phyloP scores from a whole-genome alignment of 495 filamentous ascomycete species.

The Tuber brumale region DNA sequence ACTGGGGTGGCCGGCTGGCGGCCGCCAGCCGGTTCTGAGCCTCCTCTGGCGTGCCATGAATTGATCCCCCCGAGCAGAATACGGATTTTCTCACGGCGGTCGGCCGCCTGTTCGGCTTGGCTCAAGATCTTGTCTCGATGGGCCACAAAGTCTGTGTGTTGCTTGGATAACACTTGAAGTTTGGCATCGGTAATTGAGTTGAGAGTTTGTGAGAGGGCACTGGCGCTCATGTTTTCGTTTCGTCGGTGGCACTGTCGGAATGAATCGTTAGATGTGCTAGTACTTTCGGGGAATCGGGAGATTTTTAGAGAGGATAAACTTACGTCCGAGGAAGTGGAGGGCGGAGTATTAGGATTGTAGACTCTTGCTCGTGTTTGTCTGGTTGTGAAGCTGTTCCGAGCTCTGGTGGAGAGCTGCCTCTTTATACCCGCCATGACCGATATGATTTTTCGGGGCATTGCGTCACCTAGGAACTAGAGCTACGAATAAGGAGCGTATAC shows the following conservation, averaged over 20 bases:
- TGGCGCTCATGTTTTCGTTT: neutral
- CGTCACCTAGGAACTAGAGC: neutral
- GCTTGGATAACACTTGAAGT: constrained; percentile 56
- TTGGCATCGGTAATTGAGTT: constrained; percentile 62
- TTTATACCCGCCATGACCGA: neutral
- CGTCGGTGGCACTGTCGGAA: neutral
- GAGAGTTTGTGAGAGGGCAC: constrained; percentile 55
- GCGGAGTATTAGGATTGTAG: neutral
- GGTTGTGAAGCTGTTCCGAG: neutral
- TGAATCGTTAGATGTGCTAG: neutral
- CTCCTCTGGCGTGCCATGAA: constrained; percentile 22
- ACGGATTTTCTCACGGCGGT: constrained; percentile 42
- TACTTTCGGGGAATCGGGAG: neutral
- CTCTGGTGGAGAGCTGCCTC: neutral
- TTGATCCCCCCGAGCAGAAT: constrained; percentile 47
- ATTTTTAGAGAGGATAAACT: neutral
- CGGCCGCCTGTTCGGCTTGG: constrained; percentile 34
- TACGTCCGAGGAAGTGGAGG: neutral
- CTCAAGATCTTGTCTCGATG: constrained; percentile 43
- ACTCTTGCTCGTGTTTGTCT: neutral
- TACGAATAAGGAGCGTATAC: neutral
- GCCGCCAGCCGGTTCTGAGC: neutral
- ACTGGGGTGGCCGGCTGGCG: neutral
- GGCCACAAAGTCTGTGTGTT: constrained; percentile 51
- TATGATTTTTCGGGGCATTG: neutral